A percentile compares a stretch with the other conserved stretches of the same genome.
Conservation (phyloP, 1,139 yeast species). For the Blastobotrys indianensis region DNA sequence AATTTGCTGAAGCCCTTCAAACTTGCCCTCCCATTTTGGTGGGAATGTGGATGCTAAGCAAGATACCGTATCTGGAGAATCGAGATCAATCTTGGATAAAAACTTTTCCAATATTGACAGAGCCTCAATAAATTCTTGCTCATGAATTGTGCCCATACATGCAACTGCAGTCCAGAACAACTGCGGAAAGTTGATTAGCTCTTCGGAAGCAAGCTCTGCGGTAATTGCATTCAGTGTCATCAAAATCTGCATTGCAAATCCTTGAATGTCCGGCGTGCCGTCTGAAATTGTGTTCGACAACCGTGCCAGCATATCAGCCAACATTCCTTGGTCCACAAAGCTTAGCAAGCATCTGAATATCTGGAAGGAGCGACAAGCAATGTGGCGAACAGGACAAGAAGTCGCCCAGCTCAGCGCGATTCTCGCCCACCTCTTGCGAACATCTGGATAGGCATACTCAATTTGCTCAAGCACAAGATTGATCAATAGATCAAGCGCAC, state of each 20-base stretch:
- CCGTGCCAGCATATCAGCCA: slow-evolving; percentile 89
- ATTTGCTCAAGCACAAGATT: slow-evolving; percentile 59
- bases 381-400: slow-evolving; percentile 92
- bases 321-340: slow-evolving; percentile 78
- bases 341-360: slow-evolving; percentile 76
- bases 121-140: slow-evolving; percentile 86
- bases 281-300: slow-evolving; percentile 91
- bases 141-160: slow-evolving; percentile 82
- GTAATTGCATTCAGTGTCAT: slow-evolving; percentile 93
- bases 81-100: slow-evolving; percentile 79
- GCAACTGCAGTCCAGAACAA: slow-evolving; percentile 96
- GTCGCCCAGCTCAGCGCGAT: slow-evolving; percentile 92
- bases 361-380: slow-evolving; percentile 95
- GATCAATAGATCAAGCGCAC: slow-evolving; percentile 66
- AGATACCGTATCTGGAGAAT: slow-evolving; percentile 78
- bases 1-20: slow-evolving; percentile 78
- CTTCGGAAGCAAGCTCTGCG: slow-evolving; percentile 73
- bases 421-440: slow-evolving; percentile 80
- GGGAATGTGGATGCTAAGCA: slow-evolving; percentile 85
- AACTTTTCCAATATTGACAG: slow-evolving; percentile 76
- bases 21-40: slow-evolving; percentile 90
- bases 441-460: slow-evolving; percentile 41
- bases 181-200: slow-evolving; percentile 83
- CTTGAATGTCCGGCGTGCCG: slow-evolving; percentile 82
- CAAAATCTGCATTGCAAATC: slow-evolving; percentile 93